These are phyloP conservation scores for Xylaria sp. DNA, from an alignment of 2,329 filamentous ascomycete genomes.

Conservation along the genomic window DNA sequence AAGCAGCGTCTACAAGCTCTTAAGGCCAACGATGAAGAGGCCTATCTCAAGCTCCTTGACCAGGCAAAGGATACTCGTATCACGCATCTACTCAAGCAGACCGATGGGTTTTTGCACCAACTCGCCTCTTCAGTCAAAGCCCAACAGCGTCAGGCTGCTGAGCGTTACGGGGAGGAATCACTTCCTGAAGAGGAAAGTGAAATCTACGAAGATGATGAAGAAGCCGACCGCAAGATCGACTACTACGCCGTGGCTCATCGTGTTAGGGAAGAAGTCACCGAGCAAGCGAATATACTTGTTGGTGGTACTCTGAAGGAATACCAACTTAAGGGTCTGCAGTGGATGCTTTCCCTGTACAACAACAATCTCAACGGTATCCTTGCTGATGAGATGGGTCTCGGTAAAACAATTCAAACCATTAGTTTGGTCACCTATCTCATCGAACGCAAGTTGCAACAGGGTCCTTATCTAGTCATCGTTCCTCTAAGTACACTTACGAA, in stretches of 20 bases:
- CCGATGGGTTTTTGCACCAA: slow-evolving; percentile 95
- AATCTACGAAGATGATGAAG: slow-evolving; percentile 70
- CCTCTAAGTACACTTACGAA: slow-evolving; percentile 96
- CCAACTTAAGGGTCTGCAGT: slow-evolving; percentile 96
- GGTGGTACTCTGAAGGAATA: slow-evolving; percentile 96
- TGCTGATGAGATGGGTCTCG: slow-evolving; percentile 99
- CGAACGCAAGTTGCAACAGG: slow-evolving; percentile 88
- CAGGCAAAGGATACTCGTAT: slow-evolving; percentile 99
- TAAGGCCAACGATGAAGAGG: slow-evolving; percentile 99
- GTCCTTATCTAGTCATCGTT: slow-evolving; percentile 95
- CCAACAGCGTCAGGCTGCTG: slow-evolving; percentile 83
- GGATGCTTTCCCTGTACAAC: slow-evolving; percentile 99
- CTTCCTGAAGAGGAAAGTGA: slow-evolving; percentile 69
- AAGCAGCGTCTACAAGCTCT: slow-evolving; percentile 99
- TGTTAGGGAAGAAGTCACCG: slow-evolving; percentile 87
- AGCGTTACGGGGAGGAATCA: slow-evolving; percentile 74
- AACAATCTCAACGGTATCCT: slow-evolving; percentile 99
- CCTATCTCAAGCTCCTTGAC: slow-evolving; percentile 95
- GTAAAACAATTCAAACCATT: slow-evolving; percentile 99
- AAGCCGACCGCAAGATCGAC: slow-evolving; percentile 81
- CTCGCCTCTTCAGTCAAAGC: slow-evolving; percentile 92
- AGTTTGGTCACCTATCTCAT: slow-evolving; percentile 97
- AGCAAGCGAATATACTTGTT: slow-evolving; percentile 84
- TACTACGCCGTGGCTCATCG: slow-evolving; percentile 99
- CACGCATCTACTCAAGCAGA: slow-evolving; percentile 94